Evolutionary conservation across 2,329 filamentous ascomycete genomes (phyloP).

Genomic region (Apiospora marii): DNA sequence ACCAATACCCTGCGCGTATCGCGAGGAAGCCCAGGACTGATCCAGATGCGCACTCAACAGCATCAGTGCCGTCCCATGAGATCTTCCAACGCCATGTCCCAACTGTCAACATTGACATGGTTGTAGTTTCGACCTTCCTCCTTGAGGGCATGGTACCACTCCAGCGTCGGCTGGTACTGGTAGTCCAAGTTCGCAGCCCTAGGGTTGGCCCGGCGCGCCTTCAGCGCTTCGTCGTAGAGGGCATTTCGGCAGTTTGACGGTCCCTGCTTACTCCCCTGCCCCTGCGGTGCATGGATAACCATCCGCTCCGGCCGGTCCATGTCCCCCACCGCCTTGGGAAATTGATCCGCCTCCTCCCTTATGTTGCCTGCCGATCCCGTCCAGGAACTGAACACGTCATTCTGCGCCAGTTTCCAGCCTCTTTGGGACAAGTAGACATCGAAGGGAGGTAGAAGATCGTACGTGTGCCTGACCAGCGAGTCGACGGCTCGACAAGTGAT

Average conservation of each 20-base stretch:
- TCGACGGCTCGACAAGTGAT: constrained; percentile 49
- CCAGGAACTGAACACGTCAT: constrained; percentile 4
- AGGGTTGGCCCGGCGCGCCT: constrained; percentile 31
- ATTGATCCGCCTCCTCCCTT: constrained; percentile 20
- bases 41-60: neutral
- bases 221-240: constrained; percentile 50
- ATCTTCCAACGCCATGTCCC: constrained; percentile 40
- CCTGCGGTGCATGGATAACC: constrained; percentile 57
- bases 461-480: constrained; percentile 43
- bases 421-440: constrained; percentile 37
- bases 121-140: constrained; percentile 57
- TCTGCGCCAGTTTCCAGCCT: constrained; percentile 50
- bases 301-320: constrained; percentile 42
- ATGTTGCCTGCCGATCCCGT: neutral
- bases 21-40: neutral
- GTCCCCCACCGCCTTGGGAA: constrained; percentile 37
- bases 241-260: constrained; percentile 44
- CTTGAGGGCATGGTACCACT: constrained; percentile 60
- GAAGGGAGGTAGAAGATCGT: constrained; percentile 46
- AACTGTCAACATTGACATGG: constrained; percentile 56
- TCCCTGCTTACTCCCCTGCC: constrained; percentile 35
- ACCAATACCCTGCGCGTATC: neutral
- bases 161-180: constrained; percentile 54
- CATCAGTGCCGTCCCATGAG: neutral
- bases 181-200: constrained; percentile 44